Conservation (phyloP, 495 filamentous ascomycete genomes). For the Annulohypoxylon maeteangense region DNA sequence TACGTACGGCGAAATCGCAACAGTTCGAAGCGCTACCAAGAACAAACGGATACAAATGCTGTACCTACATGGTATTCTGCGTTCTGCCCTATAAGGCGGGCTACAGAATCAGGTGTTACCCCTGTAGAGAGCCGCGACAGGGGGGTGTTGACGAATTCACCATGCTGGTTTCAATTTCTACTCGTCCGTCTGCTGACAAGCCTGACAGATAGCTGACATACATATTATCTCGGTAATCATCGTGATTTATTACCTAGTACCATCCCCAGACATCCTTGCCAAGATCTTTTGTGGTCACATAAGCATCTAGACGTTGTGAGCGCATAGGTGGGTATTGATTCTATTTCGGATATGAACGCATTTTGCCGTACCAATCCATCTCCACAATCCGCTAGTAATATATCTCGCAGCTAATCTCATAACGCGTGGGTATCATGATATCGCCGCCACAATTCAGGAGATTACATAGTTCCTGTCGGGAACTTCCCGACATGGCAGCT, state of each 20-base stretch:
- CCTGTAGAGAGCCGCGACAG: conserved; percentile 35
- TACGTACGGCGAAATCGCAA: conserved; percentile 18
- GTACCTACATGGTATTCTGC: conserved; percentile 18
- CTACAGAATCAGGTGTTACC: conserved; percentile 19
- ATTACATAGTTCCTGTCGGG: too few species aligned
- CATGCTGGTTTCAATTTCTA: conserved; percentile 18
- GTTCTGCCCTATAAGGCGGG: conserved; percentile 33
- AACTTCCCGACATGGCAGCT: background rate
- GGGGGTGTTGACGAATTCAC: conserved; percentile 6
- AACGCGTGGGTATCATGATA: conserved; percentile 45
- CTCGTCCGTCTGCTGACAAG: conserved; percentile 17
- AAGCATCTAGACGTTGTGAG: conserved; percentile 11
- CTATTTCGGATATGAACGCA: conserved; percentile 21
- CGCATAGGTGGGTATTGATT: background rate
- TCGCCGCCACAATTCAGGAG: background rate
- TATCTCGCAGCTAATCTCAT: background rate
- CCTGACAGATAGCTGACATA: conserved; percentile 13
- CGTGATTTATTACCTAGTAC: conserved; percentile 14
- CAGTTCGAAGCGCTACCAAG: background rate
- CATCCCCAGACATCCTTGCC: background rate
- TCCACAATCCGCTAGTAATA: background rate
- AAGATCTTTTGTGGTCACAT: conserved; percentile 10
- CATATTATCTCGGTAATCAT: conserved; percentile 21
- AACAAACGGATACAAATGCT: background rate
- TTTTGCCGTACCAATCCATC: conserved; percentile 16